A percentile compares a stretch with the other conserved stretches of the same genome.
Evolutionary conservation across 1,139 yeast genomes (phyloP).

Genomic region (Suhomyces bokatorum): DNA sequence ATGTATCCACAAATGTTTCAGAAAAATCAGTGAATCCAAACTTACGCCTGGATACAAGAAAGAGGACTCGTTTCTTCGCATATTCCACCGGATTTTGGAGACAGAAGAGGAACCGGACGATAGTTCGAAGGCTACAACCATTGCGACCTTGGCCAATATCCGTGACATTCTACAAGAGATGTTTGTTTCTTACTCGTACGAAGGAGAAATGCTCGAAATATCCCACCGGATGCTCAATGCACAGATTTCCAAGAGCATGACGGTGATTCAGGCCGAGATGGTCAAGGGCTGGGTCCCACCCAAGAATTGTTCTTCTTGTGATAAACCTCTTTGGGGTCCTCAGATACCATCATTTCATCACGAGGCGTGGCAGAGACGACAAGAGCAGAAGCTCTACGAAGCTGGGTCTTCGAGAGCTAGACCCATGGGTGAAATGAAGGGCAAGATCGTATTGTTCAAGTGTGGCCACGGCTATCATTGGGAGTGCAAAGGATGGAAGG

Average conservation of each 20-base stretch:
- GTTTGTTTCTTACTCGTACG: conserved; percentile 64
- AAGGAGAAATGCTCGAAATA: conserved; percentile 55
- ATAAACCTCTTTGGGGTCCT: conserved; percentile 63
- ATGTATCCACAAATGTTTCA: conserved; percentile 53
- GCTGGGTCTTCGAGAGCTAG: conserved; percentile 9
- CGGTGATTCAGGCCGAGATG: conserved; percentile 38
- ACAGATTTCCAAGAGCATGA: conserved; percentile 51
- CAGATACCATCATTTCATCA: conserved; percentile 45
- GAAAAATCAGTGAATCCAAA: conserved; percentile 46
- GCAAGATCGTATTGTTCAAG: conserved; percentile 33
- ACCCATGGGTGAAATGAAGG: conserved; percentile 8
- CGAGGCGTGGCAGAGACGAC: conserved; percentile 51
- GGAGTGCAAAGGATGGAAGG: conserved; percentile 45
- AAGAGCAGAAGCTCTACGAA: conserved; percentile 15
- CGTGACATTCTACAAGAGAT: conserved; percentile 61
- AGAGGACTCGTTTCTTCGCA: conserved; percentile 45
- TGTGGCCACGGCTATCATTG: conserved; percentile 69
- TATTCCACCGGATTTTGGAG: conserved; percentile 53
- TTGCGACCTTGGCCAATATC: conserved; percentile 58
- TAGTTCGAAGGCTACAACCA: conserved; percentile 16
- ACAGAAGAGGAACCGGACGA: conserved; percentile 25
- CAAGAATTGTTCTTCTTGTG: conserved; percentile 70
- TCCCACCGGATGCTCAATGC: conserved; percentile 55
- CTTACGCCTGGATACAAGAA: conserved; percentile 25
- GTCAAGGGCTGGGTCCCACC: conserved; percentile 60